These are phyloP conservation scores for Thermochaetoides dissita DNA, from an alignment of 2,329 filamentous ascomycete species.

Conservation along the genomic window DNA sequence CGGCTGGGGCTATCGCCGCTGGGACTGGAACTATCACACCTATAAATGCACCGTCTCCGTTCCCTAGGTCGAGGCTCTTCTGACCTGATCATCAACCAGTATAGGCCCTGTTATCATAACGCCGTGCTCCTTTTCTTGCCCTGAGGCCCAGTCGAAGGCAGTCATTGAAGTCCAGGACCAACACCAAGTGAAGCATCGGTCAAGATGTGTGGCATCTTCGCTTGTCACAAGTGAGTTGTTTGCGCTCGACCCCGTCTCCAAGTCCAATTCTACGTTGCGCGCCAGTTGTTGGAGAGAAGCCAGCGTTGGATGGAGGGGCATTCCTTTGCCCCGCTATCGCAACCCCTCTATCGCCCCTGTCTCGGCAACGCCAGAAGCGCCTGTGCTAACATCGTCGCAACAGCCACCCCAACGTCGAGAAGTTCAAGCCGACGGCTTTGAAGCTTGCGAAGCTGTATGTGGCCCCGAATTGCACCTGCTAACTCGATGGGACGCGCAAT, in stretches of 20 bases:
- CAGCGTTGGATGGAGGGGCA: slow-evolving; percentile 22
- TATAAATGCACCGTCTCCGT: too few relatives aligned
- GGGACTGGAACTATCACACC: too few relatives aligned
- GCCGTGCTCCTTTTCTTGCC: too few relatives aligned
- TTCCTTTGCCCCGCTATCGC: slow-evolving; percentile 18
- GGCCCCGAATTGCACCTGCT: slow-evolving; percentile 12
- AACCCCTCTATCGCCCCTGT: slow-evolving; percentile 8
- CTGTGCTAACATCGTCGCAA: slow-evolving; percentile 11
- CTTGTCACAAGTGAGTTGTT: slow-evolving; percentile 65
- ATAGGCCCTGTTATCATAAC: too few relatives aligned
- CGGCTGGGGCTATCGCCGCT: too few relatives aligned
- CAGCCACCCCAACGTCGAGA: slow-evolving; percentile 82
- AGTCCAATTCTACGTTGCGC: slow-evolving; percentile 6
- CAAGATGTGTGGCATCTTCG: slow-evolving; percentile 90
- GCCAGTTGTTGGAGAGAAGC: neutral
- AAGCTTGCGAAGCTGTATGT: slow-evolving; percentile 87
- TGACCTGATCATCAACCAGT: too few relatives aligned
- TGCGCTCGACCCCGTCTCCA: neutral
- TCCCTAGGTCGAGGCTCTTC: too few relatives aligned
- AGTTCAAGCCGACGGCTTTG: slow-evolving; percentile 90
- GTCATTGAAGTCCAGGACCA: too few relatives aligned
- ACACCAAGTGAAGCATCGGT: slow-evolving; percentile 1
- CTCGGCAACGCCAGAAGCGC: neutral
- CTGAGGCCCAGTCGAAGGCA: too few relatives aligned
- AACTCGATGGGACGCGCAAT: slow-evolving; percentile 18